phyloP scores from a whole-genome alignment of 2,329 filamentous ascomycete genomes.

The Escovopsis sp. region DNA sequence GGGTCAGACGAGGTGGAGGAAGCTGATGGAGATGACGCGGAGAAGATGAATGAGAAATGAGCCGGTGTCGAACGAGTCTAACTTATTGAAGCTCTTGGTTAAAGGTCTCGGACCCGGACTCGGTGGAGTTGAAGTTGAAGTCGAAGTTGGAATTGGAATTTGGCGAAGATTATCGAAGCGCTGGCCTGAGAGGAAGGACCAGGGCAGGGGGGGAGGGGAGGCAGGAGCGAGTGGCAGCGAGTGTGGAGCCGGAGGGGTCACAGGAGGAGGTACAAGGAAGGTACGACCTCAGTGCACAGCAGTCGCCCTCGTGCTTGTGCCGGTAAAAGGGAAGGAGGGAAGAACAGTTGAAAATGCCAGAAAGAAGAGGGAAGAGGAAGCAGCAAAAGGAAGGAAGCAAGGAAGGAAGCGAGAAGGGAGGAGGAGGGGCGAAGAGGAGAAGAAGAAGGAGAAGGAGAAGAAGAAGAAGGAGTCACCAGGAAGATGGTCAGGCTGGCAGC shows the following conservation, averaged over 20 bases:
- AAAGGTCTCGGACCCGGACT: too few relatives aligned
- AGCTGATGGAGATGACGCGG: neutral
- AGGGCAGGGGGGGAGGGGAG: too few relatives aligned
- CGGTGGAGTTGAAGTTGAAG: too few relatives aligned
- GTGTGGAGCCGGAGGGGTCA: too few relatives aligned
- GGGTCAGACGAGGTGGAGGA: neutral
- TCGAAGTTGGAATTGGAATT: too few relatives aligned
- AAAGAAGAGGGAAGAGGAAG: too few relatives aligned
- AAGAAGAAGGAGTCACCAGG: neutral
- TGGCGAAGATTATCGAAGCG: neutral
- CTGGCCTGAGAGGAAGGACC: neutral
- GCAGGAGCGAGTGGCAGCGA: too few relatives aligned
- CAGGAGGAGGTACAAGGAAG: neutral
- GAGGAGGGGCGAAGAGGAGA: slow-evolving; percentile 2
- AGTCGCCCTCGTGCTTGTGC: neutral
- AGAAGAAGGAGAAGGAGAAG: slow-evolving; percentile 4
- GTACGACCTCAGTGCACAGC: neutral
- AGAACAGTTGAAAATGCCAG: too few relatives aligned
- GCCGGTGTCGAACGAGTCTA: too few relatives aligned
- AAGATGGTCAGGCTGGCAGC: too few relatives aligned
- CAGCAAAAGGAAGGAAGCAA: neutral
- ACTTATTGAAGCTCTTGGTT: too few relatives aligned
- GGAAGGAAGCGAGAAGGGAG: neutral
- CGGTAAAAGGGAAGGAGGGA: neutral
- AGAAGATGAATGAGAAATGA: too few relatives aligned